These are phyloP conservation scores for Russula sp. DNA, from an alignment of 768 basidiomycete genomes.

Conservation along the genomic window DNA sequence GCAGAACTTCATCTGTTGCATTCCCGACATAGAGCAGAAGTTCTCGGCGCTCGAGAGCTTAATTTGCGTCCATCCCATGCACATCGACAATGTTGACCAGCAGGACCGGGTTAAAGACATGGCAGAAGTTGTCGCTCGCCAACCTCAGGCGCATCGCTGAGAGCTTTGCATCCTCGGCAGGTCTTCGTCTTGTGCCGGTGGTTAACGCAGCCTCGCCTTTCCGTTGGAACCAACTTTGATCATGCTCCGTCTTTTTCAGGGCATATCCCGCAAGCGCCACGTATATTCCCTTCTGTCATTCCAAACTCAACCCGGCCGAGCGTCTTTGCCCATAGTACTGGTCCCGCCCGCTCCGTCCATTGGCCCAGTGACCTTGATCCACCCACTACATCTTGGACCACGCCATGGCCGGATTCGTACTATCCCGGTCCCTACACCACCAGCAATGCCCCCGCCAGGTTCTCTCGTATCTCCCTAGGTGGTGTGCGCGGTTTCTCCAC, in stretches of 20 bases:
- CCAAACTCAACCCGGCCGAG: constrained; percentile 11
- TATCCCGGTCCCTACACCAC: neutral
- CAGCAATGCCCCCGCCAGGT: neutral
- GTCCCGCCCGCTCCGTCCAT: constrained; percentile 13
- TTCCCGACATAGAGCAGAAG: constrained; percentile 14
- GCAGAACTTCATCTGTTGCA: constrained; percentile 8
- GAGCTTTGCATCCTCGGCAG: constrained; percentile 9
- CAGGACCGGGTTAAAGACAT: constrained; percentile 10
- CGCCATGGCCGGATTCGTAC: neutral
- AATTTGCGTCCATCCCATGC: neutral
- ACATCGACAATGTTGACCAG: neutral
- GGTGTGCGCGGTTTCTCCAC: neutral
- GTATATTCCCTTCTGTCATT: constrained; percentile 8
- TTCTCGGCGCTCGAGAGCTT: neutral
- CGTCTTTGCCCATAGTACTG: constrained; percentile 10
- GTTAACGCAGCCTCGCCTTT: neutral
- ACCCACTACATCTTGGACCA: neutral
- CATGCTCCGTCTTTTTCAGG: neutral
- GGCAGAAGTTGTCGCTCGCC: constrained; percentile 3
- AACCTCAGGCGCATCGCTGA: constrained; percentile 12
- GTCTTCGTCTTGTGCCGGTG: constrained; percentile 17
- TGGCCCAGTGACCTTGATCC: constrained; percentile 13
- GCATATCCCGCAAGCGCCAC: constrained; percentile 7
- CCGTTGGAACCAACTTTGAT: neutral
- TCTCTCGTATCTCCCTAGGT: constrained; percentile 4